Base-by-base conservation (phyloP, 1,284 basidiomycete genomes). In the Sporisorium exsertum region DNA sequence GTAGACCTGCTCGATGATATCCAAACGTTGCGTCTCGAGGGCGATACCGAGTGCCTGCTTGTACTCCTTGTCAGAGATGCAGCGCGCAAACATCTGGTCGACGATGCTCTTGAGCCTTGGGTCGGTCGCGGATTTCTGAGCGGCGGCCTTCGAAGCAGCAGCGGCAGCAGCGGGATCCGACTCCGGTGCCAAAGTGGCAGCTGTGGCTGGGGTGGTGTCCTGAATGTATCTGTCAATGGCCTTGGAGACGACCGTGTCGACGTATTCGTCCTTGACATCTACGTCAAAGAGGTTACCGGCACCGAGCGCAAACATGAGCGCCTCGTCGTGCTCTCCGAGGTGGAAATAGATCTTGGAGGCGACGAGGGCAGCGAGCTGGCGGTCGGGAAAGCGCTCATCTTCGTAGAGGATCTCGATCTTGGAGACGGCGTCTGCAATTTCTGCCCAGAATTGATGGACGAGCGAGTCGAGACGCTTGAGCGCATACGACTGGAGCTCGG, bases 271-370 rank as follows among this genome's bases (percentile, higher is more conserved):
- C 63, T 76, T 78, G 55, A 77, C 67, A 52, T 84, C 82, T 20
- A 84, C 80, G 60, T 85, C 79, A 70, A 85, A 85, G 18, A 84
- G 66, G 6, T 69, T 59, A 15, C 77, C 83, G 15, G 83, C 81
- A 24, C 83, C 84, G 49, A 85, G 79, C n/a, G 84, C 84, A 72
- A 85, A 84, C 54, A 65, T 80, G 43, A 85, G 77, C 18, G 84
- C 82, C 49, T 85, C 84, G 24, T 83, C 81, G 55, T 82, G 78
- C 73, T 84, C 83, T 47, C 83, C 84, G 43, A 85, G 77, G 60
- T 85, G 79, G 49, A 84, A 85, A 73, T 83, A 85, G 54, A 84
- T 78, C 65, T 85, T 85, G 65, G 83, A 84, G 24, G 82, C 82
- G 57, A 85, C 78, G 18, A 85, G 80, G 20, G 84, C 83, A 8